Base-by-base conservation (phyloP, 2,329 filamentous ascomycete species). In the Apiospora pterosperma region DNA sequence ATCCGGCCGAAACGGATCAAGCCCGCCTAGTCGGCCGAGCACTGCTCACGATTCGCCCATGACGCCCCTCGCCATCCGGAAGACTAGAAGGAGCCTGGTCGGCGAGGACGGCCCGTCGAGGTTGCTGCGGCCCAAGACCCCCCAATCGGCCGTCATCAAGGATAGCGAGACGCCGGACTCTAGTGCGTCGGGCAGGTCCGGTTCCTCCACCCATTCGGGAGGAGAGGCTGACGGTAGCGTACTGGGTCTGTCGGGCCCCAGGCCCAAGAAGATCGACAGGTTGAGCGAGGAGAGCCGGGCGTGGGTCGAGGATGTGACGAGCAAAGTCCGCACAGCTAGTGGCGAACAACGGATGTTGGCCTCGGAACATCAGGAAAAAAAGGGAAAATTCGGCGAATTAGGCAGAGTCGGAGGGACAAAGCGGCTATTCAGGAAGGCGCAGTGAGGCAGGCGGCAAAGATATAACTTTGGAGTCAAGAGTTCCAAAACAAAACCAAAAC, bases 221-320 rank as follows among this genome's bases (percentile, higher is more conserved):
- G 88, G 85, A 85, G 79, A 82, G 12, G 86, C 88, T 67, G 86
- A 88, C 25, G 87, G 86, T 67, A 84, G 81, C 70, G 82, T 83
- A 10, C 82, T 92, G 7, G 90, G 91, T 5, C 85, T 93, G 60
- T 90, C 90, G 0, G 91, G 91, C 0, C 91, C 91, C 1, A 87
- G 85, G 59, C 82, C 84, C 39, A 90, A 87, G 75, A 86, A 85
- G 68, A 84, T 86, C 8, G 85, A 87, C 14, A 86, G 83, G 73
- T 91, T 88, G 79, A 91, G 88, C 64, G 88, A 89, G 63, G 89
- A 93, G 76, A 92, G 90, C 73, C 83, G 88, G 65, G 88, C 89
- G 42, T 96, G 92, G 92, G 90, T 96, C 11, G 90, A 94, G 76
- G 92, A 88, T 67, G 90, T 96, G 80, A 90, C 93, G 78, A 90